Base-by-base conservation (phyloP, 2,329 filamentous ascomycete genomes). In the Exophiala sp. region DNA sequence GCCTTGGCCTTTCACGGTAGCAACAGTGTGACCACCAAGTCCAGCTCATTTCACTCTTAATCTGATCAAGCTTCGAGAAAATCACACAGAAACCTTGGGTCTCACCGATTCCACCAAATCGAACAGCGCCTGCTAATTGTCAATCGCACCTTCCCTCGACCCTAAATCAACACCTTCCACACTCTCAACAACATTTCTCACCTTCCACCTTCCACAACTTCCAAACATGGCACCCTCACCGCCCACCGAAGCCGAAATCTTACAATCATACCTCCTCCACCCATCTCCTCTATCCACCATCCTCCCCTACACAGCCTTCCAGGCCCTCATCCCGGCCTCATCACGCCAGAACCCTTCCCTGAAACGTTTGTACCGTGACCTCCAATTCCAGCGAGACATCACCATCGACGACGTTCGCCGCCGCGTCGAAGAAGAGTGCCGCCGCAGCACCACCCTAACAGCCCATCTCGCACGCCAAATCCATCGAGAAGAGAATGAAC, bases 241-340 rank as follows among this genome's bases (percentile, higher is more conserved):
- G 3, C 85, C 87, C 7, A 86, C 84, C 41, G 91, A 95, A 73
- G 77, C 82, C 52, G 80, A 83, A 24, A 88, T 95, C 60, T 80
- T 95, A 47, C 78, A 79, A 65, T 86, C 87, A 70, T 95, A 92
- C 69, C 82, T 95, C 54, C 80, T 95, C 34, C 78, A 86, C 29
- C 88, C 90, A 10, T 85, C 89, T 6, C 80, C 87, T 24, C 77
- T 95, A 35, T 85, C 87, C 39, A 81, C 86, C 59, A 81, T 91
- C 65, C 76, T 91, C 62, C 85, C 89, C 6, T 78, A 91, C 43
- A 78, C 84, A 53, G 82, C 89, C 61, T 95, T 95, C 75, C 84
- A 82, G 40, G 78, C 85, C 24, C 78, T 92, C 39, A 94, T 95
- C 65, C 53, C 52, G 21, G 9, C 48, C 21, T 32, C 48, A 16